Percentiles rank a stretch among this genome's conserved stretches.
phyloP scores from a whole-genome alignment of 2,329 filamentous ascomycete species.

The Xylaria sp. region DNA sequence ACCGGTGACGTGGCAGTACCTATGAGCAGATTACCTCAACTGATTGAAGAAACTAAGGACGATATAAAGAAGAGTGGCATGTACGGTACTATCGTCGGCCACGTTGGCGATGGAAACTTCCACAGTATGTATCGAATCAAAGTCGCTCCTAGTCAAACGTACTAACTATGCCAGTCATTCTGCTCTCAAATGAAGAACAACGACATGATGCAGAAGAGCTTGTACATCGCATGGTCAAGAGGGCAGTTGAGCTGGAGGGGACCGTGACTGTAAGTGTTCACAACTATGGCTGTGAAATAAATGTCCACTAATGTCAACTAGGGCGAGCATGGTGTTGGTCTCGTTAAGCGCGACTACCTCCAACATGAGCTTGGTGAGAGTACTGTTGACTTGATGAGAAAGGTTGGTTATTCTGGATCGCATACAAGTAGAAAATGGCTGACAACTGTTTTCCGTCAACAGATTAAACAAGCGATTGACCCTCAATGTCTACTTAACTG shows the following conservation, averaged over 20 bases:
- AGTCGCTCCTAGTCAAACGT: background rate
- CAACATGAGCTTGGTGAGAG: constrained; percentile 78
- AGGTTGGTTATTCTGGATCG: constrained; percentile 60
- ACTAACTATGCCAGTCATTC: constrained; percentile 57
- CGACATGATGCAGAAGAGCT: constrained; percentile 74
- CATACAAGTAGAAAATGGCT: constrained; percentile 19
- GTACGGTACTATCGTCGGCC: constrained; percentile 73
- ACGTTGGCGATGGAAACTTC: constrained; percentile 83
- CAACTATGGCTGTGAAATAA: background rate
- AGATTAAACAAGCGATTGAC: constrained; percentile 85
- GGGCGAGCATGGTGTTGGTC: constrained; percentile 85
- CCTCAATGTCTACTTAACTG: constrained; percentile 76
- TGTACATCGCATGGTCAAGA: constrained; percentile 86
- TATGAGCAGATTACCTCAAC: constrained; percentile 76
- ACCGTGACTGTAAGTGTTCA: constrained; percentile 73
- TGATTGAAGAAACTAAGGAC: constrained; percentile 80
- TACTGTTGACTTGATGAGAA: constrained; percentile 85
- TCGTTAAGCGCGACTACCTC: constrained; percentile 87
- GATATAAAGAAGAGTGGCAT: constrained; percentile 68
- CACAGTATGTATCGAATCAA: constrained; percentile 60
- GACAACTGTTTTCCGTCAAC: constrained; percentile 26
- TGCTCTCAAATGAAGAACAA: constrained; percentile 73
- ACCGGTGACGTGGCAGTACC: constrained; percentile 89
- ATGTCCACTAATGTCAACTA: constrained; percentile 43
- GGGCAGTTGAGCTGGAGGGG: constrained; percentile 85